Base-by-base conservation (phyloP, 148 eudicot species). In the Pharnaceum exiguum region DNA sequence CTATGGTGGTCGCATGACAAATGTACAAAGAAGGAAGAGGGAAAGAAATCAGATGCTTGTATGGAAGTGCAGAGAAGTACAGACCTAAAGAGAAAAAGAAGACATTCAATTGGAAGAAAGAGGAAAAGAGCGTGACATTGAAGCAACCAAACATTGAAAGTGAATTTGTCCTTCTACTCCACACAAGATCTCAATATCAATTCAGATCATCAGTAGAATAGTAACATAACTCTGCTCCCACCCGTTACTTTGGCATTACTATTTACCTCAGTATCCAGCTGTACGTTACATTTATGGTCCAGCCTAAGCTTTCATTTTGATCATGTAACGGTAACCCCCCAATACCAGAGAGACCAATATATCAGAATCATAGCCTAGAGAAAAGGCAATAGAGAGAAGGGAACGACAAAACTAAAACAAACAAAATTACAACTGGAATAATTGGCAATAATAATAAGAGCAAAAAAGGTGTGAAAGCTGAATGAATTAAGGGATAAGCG, bases 71-170 rank as follows among this genome's bases (percentile, higher is more conserved):
- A 5, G 49, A 56, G n/a, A n/a, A n/a, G 37, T 17, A 59, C 7
- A 1, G 35, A 7, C 22, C 35, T 6, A 47, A 51, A 40, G 16
- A 26, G 54, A 18, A 39, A 26, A 51, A 17, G 5, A 10, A 18
- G 2, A 39, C n/a, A 19, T 16, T 26, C 2, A 30, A 56, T 28
- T 47, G 25, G 46, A 55, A 22, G 9, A 42, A 59, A 52, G 43
- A 55, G 35, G 60, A 43, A 32, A 23, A 2, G 60, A 52, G 50
- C 63, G 71, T 72, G 66, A 55, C 52, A 48, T 15, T 39, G 63
- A 66, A 60, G 76, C 71, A 60, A 66, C 62, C 67, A 55, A 40
- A 61, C 39, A 60, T n/a, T 69, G 49, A 72, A 72, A 66, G 59
- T 61, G 42, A 49, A 49, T n/a, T n/a, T 49, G 60, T 72, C 47